Percentiles rank a stretch among this genome's conserved stretches.
These are phyloP conservation scores for Boletellus sp. DNA, from an alignment of 768 basidiomycete genomes.

Conservation along the genomic window DNA sequence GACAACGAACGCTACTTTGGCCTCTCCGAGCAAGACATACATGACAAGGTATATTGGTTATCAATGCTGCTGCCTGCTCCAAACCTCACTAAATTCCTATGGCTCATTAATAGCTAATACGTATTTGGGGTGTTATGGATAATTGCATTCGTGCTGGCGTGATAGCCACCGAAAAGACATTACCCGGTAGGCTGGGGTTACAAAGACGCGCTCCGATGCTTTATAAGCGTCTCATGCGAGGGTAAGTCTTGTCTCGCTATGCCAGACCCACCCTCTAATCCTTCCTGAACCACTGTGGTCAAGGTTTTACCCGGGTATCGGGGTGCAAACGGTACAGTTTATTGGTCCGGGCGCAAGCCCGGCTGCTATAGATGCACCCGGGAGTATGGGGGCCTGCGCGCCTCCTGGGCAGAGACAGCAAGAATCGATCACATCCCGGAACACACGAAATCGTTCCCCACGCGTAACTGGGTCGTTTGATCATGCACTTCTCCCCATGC, in stretches of 20 bases:
- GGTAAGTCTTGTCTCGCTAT: conserved; percentile 40
- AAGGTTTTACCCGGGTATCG: conserved; percentile 53
- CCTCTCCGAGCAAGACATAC: conserved; percentile 69
- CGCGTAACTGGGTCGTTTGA: conserved; percentile 73
- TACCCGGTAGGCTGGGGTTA: conserved; percentile 82
- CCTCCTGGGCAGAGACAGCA: conserved; percentile 2
- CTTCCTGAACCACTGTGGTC: conserved; percentile 20
- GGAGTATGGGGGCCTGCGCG: not conserved
- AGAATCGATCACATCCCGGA: conserved; percentile 1
- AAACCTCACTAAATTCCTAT: not conserved
- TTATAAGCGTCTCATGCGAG: conserved; percentile 87
- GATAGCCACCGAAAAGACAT: conserved; percentile 67
- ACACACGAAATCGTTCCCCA: conserved; percentile 24
- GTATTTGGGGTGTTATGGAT: conserved; percentile 92
- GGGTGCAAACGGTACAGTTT: conserved; percentile 33
- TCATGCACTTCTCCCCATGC: conserved; percentile 77
- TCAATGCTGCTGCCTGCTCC: not conserved
- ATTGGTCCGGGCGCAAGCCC: conserved; percentile 31
- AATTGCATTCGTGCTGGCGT: conserved; percentile 86
- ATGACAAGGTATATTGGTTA: conserved; percentile 51
- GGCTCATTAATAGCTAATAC: conserved; percentile 44
- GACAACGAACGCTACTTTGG: conserved; percentile 88
- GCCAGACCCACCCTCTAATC: not conserved
- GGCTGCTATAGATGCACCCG: conserved; percentile 25
- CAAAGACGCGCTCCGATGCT: conserved; percentile 83